Evolutionary conservation across 106 monocot species (phyloP).

Genomic region (Dioscorea alata): DNA sequence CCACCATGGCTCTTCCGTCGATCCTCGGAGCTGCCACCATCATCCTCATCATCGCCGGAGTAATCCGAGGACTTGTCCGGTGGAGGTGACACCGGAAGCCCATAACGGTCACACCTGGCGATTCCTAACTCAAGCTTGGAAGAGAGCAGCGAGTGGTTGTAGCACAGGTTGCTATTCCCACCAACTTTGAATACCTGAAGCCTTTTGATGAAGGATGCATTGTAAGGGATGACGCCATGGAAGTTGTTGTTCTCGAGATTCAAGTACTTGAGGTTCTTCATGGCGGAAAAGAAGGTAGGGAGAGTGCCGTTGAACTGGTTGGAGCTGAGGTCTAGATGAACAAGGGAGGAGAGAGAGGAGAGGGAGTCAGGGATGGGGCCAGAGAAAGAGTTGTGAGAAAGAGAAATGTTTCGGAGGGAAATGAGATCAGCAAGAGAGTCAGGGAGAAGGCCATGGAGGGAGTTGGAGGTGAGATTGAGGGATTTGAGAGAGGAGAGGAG

Average conservation of each 20-base stretch:
- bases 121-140: slow-evolving; percentile 80
- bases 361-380: slow-evolving; percentile 58
- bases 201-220: slow-evolving; percentile 48
- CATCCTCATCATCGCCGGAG: slow-evolving; percentile 24
- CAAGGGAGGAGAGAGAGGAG: slow-evolving; percentile 38
- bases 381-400: slow-evolving; percentile 52
- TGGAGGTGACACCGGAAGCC: slow-evolving; percentile 61
- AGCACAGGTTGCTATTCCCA: slow-evolving; percentile 77
- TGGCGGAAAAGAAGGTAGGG: slow-evolving; percentile 37
- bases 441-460: slow-evolving; percentile 43
- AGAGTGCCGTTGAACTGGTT: slow-evolving; percentile 78
- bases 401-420: slow-evolving; percentile 33
- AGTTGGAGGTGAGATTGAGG: slow-evolving; percentile 57
- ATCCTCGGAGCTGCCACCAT: slow-evolving; percentile 2
- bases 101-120: slow-evolving; percentile 64
- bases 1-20: slow-evolving; percentile 10
- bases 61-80: slow-evolving; percentile 21
- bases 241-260: slow-evolving; percentile 76
- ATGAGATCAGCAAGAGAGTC: slow-evolving; percentile 47
- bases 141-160: slow-evolving; percentile 51
- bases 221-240: slow-evolving; percentile 74
- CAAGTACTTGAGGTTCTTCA: slow-evolving; percentile 33
- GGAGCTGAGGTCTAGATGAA: slow-evolving; percentile 68
- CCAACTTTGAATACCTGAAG: slow-evolving; percentile 54
- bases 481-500: slow-evolving; percentile 23